Conservation (phyloP, 345 rosid species). For the Punica granatum region DNA sequence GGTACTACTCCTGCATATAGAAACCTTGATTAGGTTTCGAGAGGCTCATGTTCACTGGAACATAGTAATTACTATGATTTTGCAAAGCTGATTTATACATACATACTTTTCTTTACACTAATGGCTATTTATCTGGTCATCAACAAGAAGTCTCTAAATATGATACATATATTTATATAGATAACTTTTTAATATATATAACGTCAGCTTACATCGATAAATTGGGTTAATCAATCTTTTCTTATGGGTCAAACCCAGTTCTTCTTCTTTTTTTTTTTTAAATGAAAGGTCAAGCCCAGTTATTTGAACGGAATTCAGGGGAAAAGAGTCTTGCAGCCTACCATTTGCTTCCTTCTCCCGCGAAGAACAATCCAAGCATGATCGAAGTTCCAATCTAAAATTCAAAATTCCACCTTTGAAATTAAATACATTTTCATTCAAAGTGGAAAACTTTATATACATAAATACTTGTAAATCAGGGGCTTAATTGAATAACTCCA, state of each 20-base stretch:
- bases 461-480: no score
- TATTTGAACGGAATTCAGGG: not conserved
- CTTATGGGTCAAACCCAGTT: no score
- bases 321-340: not conserved
- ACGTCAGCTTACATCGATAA: not conserved
- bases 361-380: not conserved
- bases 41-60: no score
- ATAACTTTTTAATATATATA: not conserved
- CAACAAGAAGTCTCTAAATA: not conserved
- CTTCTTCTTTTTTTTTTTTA: no score
- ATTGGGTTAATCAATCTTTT: not conserved
- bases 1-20: no score
- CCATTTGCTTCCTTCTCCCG: not conserved
- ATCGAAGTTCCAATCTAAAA: not conserved
- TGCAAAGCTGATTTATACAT: no score
- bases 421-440: not conserved
- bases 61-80: no score
- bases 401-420: not conserved
- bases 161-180: no score
- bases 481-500: no score
- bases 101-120: not conserved
- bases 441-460: not conserved
- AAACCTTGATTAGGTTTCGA: no score
- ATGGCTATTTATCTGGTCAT: not conserved
- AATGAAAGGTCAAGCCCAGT: constrained; percentile 3